Evolutionary conservation across 1,284 basidiomycete species (phyloP).

Genomic region (Stereum hirsutum): DNA sequence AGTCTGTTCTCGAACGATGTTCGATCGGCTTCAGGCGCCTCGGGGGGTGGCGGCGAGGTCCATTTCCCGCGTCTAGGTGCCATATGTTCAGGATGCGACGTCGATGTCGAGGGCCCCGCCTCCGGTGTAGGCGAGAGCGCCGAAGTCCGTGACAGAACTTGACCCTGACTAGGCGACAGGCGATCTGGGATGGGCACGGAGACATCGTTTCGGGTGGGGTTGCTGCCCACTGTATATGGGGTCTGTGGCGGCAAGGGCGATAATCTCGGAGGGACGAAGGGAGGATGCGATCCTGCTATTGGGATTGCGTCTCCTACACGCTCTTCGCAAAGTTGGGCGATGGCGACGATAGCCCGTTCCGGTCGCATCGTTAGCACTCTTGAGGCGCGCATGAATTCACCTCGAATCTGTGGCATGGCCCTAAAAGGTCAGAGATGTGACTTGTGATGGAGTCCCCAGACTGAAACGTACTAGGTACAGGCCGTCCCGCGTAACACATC

Average conservation of each 20-base stretch:
- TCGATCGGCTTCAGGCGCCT: constrained; percentile 58
- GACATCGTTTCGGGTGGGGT: constrained; percentile 40
- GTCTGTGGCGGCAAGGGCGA: constrained; percentile 55
- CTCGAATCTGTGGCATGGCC: constrained; percentile 73
- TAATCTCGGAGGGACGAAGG: constrained; percentile 43
- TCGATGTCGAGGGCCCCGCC: constrained; percentile 11
- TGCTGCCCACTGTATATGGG: constrained; percentile 56
- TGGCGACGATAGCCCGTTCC: constrained; percentile 71
- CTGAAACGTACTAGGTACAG: constrained; percentile 71
- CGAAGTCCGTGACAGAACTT: no score
- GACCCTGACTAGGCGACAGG: constrained; percentile 32
- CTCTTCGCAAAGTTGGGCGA: constrained; percentile 81
- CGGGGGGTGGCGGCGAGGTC: constrained; percentile 76
- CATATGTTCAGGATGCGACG: constrained; percentile 64
- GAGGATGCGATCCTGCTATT: constrained; percentile 34
- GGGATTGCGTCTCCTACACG: constrained; percentile 49
- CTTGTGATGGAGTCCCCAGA: not conserved
- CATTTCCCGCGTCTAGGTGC: constrained; percentile 67
- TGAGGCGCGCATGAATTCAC: constrained; percentile 96
- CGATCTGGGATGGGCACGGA: constrained; percentile 30
- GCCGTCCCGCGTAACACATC: constrained; percentile 95
- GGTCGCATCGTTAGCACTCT: constrained; percentile 74
- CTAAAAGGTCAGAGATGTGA: not conserved
- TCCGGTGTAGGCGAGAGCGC: constrained; percentile 10
- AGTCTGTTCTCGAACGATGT: constrained; percentile 57